These are phyloP conservation scores for Pterulicium gracile DNA, from an alignment of 1,284 basidiomycete species.

Conservation along the genomic window DNA sequence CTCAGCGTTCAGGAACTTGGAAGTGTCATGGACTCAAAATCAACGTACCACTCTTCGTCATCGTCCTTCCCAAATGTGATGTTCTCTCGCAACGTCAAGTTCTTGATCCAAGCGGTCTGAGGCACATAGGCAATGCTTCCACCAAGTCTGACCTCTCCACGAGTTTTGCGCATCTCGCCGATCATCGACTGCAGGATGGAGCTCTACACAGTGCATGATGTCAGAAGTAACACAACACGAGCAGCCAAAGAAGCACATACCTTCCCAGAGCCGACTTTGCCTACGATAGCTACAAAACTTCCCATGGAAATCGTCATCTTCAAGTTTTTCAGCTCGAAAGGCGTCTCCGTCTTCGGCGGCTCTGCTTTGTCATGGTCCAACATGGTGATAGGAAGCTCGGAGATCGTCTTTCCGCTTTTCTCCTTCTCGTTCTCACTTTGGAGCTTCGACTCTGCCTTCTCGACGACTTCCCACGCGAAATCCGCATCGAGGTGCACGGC, in stretches of 20 bases:
- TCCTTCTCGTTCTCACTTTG: constrained; percentile 6
- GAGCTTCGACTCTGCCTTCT: constrained; percentile 5
- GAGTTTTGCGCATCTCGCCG: constrained; percentile 66
- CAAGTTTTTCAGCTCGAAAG: constrained; percentile 28
- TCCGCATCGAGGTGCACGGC: constrained; percentile 38
- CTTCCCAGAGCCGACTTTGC: constrained; percentile 32
- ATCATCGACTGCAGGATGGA: constrained; percentile 63
- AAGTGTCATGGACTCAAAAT: constrained; percentile 6
- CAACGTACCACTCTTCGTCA: constrained; percentile 36
- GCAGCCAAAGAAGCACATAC: constrained; percentile 1
- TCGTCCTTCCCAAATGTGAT: constrained; percentile 53
- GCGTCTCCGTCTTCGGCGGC: constrained; percentile 11
- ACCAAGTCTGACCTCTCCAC: constrained; percentile 54
- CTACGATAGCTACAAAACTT: constrained; percentile 32
- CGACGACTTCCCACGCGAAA: constrained; percentile 41
- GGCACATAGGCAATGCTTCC: constrained; percentile 68
- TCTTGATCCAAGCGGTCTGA: constrained; percentile 74
- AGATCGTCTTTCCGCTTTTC: constrained; percentile 8
- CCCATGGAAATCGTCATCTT: constrained; percentile 26
- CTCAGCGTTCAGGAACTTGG: not conserved
- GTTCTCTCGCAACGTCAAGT: constrained; percentile 60
- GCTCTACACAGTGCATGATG: constrained; percentile 26
- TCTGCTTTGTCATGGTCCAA: constrained; percentile 5
- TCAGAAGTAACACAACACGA: not conserved
- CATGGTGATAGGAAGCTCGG: constrained; percentile 9